Percentiles rank a stretch among this genome's conserved stretches.
These are phyloP conservation scores for Poa annua DNA, from an alignment of 176 grass and related monocot species.

Conservation along the genomic window DNA sequence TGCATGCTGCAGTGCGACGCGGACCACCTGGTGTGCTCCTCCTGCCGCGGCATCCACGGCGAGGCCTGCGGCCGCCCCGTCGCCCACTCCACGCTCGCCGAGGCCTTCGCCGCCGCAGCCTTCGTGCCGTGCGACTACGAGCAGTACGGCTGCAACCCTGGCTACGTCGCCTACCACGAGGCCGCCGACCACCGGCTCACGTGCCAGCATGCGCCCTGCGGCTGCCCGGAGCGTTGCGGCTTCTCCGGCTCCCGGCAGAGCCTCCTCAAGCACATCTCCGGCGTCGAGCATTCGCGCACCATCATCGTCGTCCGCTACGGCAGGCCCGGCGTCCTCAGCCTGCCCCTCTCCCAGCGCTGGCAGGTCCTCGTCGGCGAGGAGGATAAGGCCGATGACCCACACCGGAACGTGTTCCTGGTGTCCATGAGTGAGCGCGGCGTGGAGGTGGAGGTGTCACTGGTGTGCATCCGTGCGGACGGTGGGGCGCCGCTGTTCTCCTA, in stretches of 20 bases:
- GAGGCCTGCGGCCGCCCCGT: not conserved
- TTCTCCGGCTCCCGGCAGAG: not conserved
- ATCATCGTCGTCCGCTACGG: not conserved
- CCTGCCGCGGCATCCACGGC: not conserved
- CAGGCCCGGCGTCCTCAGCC: not conserved
- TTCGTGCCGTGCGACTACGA: not conserved
- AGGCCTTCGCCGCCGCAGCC: not conserved
- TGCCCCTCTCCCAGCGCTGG: not conserved
- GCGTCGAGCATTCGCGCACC: not conserved
- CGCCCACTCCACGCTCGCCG: not conserved
- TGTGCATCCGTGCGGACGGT: not conserved
- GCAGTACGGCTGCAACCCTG: not conserved
- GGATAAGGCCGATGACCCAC: not conserved
- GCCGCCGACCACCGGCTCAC: not conserved
- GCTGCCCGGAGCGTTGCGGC: not conserved
- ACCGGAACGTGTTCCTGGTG: not conserved
- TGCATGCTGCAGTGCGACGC: not conserved
- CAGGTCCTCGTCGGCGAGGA: constrained; percentile 1
- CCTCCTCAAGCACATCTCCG: not conserved
- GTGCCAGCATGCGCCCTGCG: not conserved
- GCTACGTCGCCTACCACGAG: not conserved
- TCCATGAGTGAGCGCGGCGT: not conserved
- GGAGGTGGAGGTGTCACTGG: not conserved
- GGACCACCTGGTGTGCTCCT: not conserved
- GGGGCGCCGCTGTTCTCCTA: not conserved